Base-by-base conservation (phyloP, 2,329 filamentous ascomycete species). In the Simplicillium sp. region DNA sequence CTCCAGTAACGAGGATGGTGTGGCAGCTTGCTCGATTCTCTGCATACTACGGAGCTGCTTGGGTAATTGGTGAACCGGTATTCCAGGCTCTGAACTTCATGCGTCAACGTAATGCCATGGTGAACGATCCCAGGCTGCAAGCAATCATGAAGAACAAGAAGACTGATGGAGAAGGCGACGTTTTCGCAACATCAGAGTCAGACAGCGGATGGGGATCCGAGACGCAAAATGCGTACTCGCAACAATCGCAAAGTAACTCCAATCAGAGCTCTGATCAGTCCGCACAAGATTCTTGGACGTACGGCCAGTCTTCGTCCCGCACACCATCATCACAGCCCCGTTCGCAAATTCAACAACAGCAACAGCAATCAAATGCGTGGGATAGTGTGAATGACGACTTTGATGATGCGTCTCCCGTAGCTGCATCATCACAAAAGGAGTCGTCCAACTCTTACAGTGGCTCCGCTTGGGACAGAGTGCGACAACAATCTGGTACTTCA, bases 401-500 rank as follows among this genome's bases (percentile, higher is more conserved):
- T 5, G 66, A 69, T 31, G 66, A 70, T 41, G 66, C 63, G 31
- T 71, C 69, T 2, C 68, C 69, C 17, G 47, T 68, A 11, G 55
- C 67, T 7, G 35, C 56, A 13, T 51, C 62, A 7, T 43, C 54
- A 11, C 53, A 49, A 34, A 46, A 49, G 15, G 50, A 54, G 29
- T 29, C 45, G 14, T 17, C 43, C 7, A 45, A 46, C 40, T 13
- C 8, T 29, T 36, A 14, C 40, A 39, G 31, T 39, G 55, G 58
- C 20, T 69, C 66, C 4, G 45, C 66, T 3, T 72, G 68, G 68
- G 67, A 69, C 20, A 62, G 66, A 20, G 42, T 72, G 29, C 62
- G 68, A 31, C 58, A 64, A 36, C 58, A 67, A 44, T 43, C 57
- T 35, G 25, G 46, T 18, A 16, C 15, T 31, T 12, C 20, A 7